These are phyloP conservation scores for Conticribra guillardii DNA, from an alignment of 108 stramenopile genomes.

Conservation along the genomic window DNA sequence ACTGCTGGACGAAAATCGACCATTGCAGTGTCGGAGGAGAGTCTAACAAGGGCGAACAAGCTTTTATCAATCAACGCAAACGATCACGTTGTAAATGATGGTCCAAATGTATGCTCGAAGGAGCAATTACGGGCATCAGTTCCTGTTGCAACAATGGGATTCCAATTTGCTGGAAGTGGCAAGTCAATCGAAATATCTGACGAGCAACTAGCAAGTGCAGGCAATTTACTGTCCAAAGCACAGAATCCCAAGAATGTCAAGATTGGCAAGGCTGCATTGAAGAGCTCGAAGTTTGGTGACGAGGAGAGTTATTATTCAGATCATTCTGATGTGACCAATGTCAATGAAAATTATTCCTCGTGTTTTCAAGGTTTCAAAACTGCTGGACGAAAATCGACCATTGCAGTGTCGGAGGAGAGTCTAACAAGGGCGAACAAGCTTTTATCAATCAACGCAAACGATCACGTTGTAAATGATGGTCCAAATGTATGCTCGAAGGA, in stretches of 20 bases:
- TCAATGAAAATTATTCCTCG: no score
- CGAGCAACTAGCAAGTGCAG: conserved; percentile 32
- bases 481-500: no score
- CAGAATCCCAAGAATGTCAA: no score
- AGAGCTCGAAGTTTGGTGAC: no score
- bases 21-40: conserved; percentile 38
- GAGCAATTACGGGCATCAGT: not conserved
- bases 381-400: conserved; percentile 11
- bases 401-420: conserved; percentile 36
- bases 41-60: conserved; percentile 4
- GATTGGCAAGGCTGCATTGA: no score
- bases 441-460: no score
- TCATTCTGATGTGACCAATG: not conserved
- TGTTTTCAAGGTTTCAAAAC: conserved; percentile 10
- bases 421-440: not conserved
- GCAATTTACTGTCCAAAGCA: conserved; percentile 22
- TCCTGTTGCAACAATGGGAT: conserved; percentile 1
- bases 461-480: no score
- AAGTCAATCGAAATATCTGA: conserved; percentile 40
- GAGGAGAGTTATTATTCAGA: no score
- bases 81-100: no score
- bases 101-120: no score
- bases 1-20: conserved; percentile 14
- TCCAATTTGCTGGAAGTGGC: conserved; percentile 54
- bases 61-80: no score